Evolutionary conservation across 1,284 basidiomycete genomes (phyloP), one percentile per base, ranked within the genome.

Genomic region (Microbotryum lychnidis-dioicae): DNA sequence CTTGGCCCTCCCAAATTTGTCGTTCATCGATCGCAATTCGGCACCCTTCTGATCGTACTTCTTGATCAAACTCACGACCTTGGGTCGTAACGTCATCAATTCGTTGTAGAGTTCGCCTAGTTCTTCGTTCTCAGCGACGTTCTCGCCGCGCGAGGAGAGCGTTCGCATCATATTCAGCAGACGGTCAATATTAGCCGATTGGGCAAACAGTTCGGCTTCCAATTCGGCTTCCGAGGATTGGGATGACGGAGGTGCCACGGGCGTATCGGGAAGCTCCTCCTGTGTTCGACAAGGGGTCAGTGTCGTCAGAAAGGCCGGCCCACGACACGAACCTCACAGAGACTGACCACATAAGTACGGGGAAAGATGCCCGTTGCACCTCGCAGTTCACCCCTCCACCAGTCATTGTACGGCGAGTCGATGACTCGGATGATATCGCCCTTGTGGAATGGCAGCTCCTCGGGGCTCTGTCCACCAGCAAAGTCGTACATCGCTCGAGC

Each of bases 281-380:
- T 89, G 71, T 62, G 16, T 12, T 42, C 18, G 1, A 0, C 25
- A 27, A n/a, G 14, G 25, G 6, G 23, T 4, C 4, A 6, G 49
- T 10, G 2, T 37, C 37, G 37, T 37, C 9, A 37, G 37, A 37
- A 37, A 12, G 27, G 27, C 27, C 27, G 6, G 27, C 27, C 27
- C 27, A 27, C 27, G 6, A 27, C 27, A 27, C 27, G 27, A 27
- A 27, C 6, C 27, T 27, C 27, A 27, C 6, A 27, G 27, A 60
- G 14, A 80, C 86, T 31, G 71, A 89, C 88, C 68, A 98, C 91
- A 77, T 97, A 97, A 73, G 96, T 97, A 47, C 97, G 90, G 0
- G 96, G 94, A 76, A 99, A 98, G 64, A 99, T 98, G 16, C 96
- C 96, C 9, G 91, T 92, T 63, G 89, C 80, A 1, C 93, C 92